A percentile compares a stretch with the other conserved stretches of the same genome.
Evolutionary conservation across 768 basidiomycete genomes (phyloP).

Genomic region (Mycena filopes): DNA sequence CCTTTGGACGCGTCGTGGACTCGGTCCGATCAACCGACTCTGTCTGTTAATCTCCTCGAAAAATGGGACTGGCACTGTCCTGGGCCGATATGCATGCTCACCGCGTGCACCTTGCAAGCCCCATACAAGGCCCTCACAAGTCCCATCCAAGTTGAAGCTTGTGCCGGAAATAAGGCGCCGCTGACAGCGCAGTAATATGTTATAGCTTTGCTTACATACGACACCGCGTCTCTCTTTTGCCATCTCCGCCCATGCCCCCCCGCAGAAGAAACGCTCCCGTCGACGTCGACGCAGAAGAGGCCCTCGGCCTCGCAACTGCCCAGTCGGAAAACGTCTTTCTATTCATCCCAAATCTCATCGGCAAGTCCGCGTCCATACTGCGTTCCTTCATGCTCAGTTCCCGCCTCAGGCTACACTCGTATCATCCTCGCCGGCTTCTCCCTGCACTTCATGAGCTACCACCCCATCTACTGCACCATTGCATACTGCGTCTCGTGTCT

Average conservation of each 20-base stretch:
- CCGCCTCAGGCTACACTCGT: conserved; percentile 81
- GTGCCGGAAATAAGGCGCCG: too few relatives aligned
- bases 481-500: conserved; percentile 92
- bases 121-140: too few relatives aligned
- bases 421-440: conserved; percentile 91
- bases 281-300: conserved; percentile 84
- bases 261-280: conserved; percentile 66
- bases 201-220: not conserved
- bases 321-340: conserved; percentile 98
- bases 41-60: too few relatives aligned
- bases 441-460: conserved; percentile 93
- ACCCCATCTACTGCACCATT: conserved; percentile 92
- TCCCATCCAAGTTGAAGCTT: too few relatives aligned
- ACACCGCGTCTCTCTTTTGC: not conserved
- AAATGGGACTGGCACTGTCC: too few relatives aligned
- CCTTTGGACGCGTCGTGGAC: not conserved
- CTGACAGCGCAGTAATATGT: conserved; percentile 5
- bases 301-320: conserved; percentile 87
- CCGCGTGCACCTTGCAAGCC: too few relatives aligned
- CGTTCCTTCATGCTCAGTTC: conserved; percentile 26
- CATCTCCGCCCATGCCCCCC: conserved; percentile 32
- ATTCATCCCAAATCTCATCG: conserved; percentile 97
- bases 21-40: not conserved
- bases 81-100: too few relatives aligned
- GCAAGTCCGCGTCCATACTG: conserved; percentile 52